Evolutionary conservation across 2,329 filamentous ascomycete species (phyloP), one percentile per base, ranked within the genome.

Genomic region (Falciphora oryzae): DNA sequence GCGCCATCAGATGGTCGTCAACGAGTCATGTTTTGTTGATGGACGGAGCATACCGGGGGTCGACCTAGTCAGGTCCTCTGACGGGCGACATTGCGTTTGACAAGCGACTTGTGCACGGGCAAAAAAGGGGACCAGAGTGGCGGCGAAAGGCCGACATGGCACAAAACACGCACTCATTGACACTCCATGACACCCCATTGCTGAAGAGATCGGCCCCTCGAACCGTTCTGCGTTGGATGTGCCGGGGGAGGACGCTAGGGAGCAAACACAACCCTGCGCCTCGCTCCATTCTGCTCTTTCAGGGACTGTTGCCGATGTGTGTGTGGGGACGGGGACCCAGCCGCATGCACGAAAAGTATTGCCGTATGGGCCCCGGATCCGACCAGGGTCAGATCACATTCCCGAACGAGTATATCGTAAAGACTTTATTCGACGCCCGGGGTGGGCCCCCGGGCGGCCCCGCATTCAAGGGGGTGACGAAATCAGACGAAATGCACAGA

Each of bases 261-360:
- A 50, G 38, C 38, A 16, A 22, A 10, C 1, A 28, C 16, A 57
- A 57, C 25, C 56, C 56, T 50, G 38, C 38, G 25, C 56, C 25
- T 57, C 25, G 28, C 56, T 27, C 13, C 11, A 18, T 22, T 59
- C 18, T 59, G 25, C 58, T 59, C 58, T 59, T 59, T 59, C 58
- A 59, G 58, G 58, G 58, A 29, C 58, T 59, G 58, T 35, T 59
- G 11, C 58, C 58, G 58, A 59, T 22, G 58, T 50, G 4, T 22
- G 32, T 32, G 16, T 50, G 38, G 16, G 38, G 16, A 22, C 16
- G 38, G 38, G 38, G 38, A 3, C 16, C 38, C 18, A 50, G 38
- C 38, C 38, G 38, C 38, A 44, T 44, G 38, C 38, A 22, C 3
- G 38, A 7, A 50, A 4, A 22, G 18, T 22, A 50, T 50, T 50